Percentiles rank a stretch among this genome's conserved stretches.
Conservation (phyloP, 768 basidiomycete species). For the Leccinum obscurum region DNA sequence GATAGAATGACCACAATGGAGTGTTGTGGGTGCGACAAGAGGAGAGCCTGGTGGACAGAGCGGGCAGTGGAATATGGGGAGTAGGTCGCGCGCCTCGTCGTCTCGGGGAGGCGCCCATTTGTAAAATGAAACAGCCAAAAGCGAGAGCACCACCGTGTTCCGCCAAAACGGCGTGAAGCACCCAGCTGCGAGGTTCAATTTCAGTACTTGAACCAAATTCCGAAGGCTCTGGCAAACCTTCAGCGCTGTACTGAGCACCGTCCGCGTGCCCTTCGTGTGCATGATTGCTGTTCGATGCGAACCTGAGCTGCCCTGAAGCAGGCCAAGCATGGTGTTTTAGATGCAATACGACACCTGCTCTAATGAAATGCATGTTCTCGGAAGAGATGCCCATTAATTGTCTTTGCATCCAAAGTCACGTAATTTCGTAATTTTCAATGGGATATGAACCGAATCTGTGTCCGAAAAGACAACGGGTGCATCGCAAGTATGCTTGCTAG, state of each 20-base stretch:
- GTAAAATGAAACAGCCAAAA: slow-evolving; percentile 55
- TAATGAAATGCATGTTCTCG: slow-evolving; percentile 33
- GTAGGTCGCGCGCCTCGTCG: slow-evolving; percentile 46
- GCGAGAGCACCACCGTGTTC: slow-evolving; percentile 52
- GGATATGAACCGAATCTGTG: too few relatives aligned
- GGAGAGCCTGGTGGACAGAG: slow-evolving; percentile 43
- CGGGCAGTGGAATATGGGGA: slow-evolving; percentile 51
- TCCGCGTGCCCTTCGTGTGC: slow-evolving; percentile 41
- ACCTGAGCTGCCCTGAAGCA: slow-evolving; percentile 40
- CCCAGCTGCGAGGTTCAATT: slow-evolving; percentile 33
- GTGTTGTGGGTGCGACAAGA: slow-evolving; percentile 50
- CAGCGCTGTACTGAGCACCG: slow-evolving; percentile 49
- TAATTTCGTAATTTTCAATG: too few relatives aligned
- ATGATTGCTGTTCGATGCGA: slow-evolving; percentile 44
- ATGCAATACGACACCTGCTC: slow-evolving; percentile 39
- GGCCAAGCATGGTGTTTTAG: slow-evolving; percentile 30
- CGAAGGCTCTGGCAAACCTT: slow-evolving; percentile 47
- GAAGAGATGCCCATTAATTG: background rate
- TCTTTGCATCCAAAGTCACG: too few relatives aligned
- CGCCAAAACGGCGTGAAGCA: slow-evolving; percentile 71
- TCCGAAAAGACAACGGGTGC: too few relatives aligned
- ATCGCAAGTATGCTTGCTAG: too few relatives aligned
- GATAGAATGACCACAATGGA: slow-evolving; percentile 83
- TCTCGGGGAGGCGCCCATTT: slow-evolving; percentile 66
- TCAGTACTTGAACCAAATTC: slow-evolving; percentile 7